phyloP scores from a whole-genome alignment of 345 rosid genomes.

The Sonneratia caseolaris region DNA sequence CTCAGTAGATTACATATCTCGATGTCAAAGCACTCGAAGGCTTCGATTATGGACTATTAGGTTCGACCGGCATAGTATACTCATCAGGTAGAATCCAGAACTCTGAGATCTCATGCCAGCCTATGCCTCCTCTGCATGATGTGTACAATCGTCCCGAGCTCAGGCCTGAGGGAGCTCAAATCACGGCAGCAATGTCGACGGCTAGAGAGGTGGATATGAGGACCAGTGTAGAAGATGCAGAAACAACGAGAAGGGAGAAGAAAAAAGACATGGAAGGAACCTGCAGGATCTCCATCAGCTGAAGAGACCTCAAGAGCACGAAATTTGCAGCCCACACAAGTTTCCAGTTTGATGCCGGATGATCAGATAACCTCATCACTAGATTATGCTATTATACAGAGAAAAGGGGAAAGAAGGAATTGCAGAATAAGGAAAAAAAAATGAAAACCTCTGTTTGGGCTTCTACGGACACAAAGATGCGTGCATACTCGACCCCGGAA shows the following conservation, averaged over 20 bases:
- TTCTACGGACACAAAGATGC: too few relatives aligned
- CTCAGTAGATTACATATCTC: too few relatives aligned
- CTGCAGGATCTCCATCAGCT: conserved; percentile 5
- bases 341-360: not conserved
- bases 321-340: not conserved
- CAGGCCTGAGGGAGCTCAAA: not conserved
- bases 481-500: too few relatives aligned
- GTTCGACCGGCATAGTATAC: not conserved
- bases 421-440: too few relatives aligned
- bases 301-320: conserved; percentile 1
- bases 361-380: not conserved
- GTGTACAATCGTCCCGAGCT: not conserved
- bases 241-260: not conserved
- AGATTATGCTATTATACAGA: too few relatives aligned
- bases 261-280: not conserved
- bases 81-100: not conserved
- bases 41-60: not conserved
- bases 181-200: conserved; percentile 4
- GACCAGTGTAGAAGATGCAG: conserved; percentile 11
- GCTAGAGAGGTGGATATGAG: conserved; percentile 9
- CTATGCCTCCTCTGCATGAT: conserved; percentile 17
- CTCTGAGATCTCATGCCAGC: conserved; percentile 18
- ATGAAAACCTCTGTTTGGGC: too few relatives aligned
- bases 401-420: too few relatives aligned
- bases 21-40: too few relatives aligned